Base-by-base conservation (phyloP, 2,329 filamentous ascomycete species). In the Verticillium dahliae region DNA sequence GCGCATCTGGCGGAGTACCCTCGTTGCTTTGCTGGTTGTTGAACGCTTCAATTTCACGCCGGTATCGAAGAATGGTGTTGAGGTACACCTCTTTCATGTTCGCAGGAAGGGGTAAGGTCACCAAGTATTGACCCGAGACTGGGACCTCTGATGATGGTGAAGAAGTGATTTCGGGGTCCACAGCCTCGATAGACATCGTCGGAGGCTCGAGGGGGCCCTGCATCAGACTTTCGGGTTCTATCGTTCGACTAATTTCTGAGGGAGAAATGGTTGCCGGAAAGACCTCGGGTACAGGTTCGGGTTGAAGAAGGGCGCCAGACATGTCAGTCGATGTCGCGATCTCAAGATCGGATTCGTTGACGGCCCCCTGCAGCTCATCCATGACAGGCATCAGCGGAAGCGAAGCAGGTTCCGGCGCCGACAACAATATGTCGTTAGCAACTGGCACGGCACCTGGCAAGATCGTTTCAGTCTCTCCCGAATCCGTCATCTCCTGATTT, bases 81-180 rank as follows among this genome's bases (percentile, higher is more conserved):
- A 81, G 73, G 64, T 88, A 88, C 15, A 79, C 74, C 2, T 79
- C 76, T 15, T 85, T 79, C 9, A 78, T 74, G 59, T 78, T 82
- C 14, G 82, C 75, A 15, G 82, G 79, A 64, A 88, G 80, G 0
- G 85, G 83, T 0, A 89, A 72, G 1, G 85, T 86, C 37, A 88
- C 72, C 4, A 81, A 66, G 64, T 81, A 81, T 56, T 85, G 60
- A 64, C 13, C 61, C 55, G n/a, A 58, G 61, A 38, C 60, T 62
- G 13, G 15, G n/a, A 18, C 22, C 18, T 52, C n/a, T 6, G 45
- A 52, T 3, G 45, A 27, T 27, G 39, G n/a, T n/a, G 45, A 31
- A 18, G 45, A 52, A 27, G 18, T 9, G 18, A 27, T 52, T n/a
- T 52, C 59, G 31, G 56, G 55, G n/a, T 61, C 59, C 10, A 59